Percentiles rank a stretch among this genome's conserved stretches.
Evolutionary conservation across 2,329 filamentous ascomycete species (phyloP).

Genomic region (Alternaria sp.): DNA sequence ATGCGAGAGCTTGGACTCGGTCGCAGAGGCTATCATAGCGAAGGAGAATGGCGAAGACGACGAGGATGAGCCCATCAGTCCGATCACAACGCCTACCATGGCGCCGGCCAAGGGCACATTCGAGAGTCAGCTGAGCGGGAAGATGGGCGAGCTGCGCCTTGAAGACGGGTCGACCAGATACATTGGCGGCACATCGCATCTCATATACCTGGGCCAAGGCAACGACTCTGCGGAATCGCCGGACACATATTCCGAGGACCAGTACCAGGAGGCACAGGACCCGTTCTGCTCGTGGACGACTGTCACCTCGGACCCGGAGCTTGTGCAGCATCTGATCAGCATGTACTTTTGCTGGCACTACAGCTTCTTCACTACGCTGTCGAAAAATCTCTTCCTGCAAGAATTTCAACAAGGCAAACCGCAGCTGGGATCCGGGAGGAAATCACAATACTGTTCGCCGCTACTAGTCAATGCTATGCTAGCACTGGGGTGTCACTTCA

Average conservation of each 20-base stretch:
- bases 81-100: constrained; percentile 43
- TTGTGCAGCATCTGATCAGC: constrained; percentile 86
- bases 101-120: constrained; percentile 51
- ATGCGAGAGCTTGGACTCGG: constrained; percentile 74
- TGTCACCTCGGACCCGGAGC: constrained; percentile 78
- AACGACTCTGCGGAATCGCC: constrained; percentile 40
- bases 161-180: constrained; percentile 89
- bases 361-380: constrained; percentile 90
- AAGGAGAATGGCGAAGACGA: constrained; percentile 57
- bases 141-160: constrained; percentile 88
- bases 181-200: constrained; percentile 91
- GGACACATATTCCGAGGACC: constrained; percentile 49
- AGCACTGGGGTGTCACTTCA: constrained; percentile 92
- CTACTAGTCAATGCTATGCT: constrained; percentile 93
- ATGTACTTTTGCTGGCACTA: constrained; percentile 99
- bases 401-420: constrained; percentile 79
- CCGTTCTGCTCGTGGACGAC: constrained; percentile 85
- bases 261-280: constrained; percentile 64
- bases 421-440: constrained; percentile 52
- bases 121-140: constrained; percentile 85
- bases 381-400: constrained; percentile 82
- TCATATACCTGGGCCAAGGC: constrained; percentile 71
- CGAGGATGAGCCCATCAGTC: constrained; percentile 49
- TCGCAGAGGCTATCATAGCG: constrained; percentile 65
- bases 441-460: constrained; percentile 82